A percentile compares a stretch with the other conserved stretches of the same genome.
Evolutionary conservation across 2,329 filamentous ascomycete species (phyloP).

Genomic region (Aspergillus novoparasiticus): DNA sequence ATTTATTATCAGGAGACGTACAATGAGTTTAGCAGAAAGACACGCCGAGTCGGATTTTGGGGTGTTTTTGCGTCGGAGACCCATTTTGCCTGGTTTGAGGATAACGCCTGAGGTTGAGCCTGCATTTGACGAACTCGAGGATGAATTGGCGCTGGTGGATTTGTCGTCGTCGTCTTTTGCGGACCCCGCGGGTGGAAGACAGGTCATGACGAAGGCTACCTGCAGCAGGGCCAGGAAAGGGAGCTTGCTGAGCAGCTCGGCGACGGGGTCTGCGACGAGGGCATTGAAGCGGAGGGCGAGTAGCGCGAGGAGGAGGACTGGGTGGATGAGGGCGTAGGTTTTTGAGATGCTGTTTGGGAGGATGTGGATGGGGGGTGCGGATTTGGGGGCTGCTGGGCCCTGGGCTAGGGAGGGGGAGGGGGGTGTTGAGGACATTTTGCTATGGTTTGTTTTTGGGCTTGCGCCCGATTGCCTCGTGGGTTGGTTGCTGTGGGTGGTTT

Average conservation of each 20-base stretch:
- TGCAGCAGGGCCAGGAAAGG: constrained; percentile 68
- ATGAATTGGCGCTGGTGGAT: neutral
- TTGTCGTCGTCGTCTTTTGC: constrained; percentile 6
- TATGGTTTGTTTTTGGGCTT: neutral
- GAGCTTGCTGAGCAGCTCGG: constrained; percentile 63
- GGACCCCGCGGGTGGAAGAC: constrained; percentile 57
- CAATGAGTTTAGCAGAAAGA: constrained; percentile 26
- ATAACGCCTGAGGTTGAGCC: neutral
- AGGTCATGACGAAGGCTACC: constrained; percentile 58
- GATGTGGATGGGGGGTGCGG: constrained; percentile 48
- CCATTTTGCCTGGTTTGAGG: constrained; percentile 19
- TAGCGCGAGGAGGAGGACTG: constrained; percentile 65
- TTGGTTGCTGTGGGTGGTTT: neutral
- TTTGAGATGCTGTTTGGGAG: constrained; percentile 52
- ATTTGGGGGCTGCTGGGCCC: constrained; percentile 26
- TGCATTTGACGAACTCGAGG: no score
- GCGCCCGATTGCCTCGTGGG: neutral
- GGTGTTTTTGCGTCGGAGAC: constrained; percentile 22
- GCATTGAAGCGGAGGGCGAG: constrained; percentile 65
- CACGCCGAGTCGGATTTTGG: neutral
- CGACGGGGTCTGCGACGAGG: constrained; percentile 70
- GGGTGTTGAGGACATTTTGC: constrained; percentile 13
- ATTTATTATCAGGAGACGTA: constrained; percentile 14
- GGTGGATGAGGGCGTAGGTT: constrained; percentile 67
- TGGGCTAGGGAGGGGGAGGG: constrained; percentile 13